Percentiles rank a stretch among this genome's conserved stretches.
phyloP scores from a whole-genome alignment of 192 early-diverging fungal genomes.

The Coemansia sp. region DNA sequence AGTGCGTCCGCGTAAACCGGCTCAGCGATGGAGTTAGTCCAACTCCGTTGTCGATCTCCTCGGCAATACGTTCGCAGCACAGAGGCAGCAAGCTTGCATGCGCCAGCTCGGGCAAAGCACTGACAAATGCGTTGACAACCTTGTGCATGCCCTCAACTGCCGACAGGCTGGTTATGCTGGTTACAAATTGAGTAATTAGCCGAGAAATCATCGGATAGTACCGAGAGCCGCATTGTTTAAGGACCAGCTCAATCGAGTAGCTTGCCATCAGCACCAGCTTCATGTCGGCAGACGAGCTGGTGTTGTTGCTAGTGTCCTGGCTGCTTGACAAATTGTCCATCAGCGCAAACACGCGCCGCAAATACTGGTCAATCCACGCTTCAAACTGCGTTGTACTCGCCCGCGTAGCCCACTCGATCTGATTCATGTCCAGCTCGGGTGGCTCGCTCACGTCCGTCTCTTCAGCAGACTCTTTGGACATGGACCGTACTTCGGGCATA shows the following conservation, averaged over 20 bases:
- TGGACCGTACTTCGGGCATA: constrained; percentile 27
- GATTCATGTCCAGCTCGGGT: constrained; percentile 57
- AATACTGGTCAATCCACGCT: constrained; percentile 80
- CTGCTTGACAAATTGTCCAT: constrained; percentile 56
- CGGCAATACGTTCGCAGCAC: constrained; percentile 42
- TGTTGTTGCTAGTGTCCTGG: constrained; percentile 25
- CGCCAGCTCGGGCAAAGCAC: constrained; percentile 42
- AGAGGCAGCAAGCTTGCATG: constrained; percentile 29
- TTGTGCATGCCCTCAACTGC: constrained; percentile 38
- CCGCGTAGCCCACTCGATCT: constrained; percentile 68
- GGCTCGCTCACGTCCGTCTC: constrained; percentile 37
- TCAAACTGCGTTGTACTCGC: constrained; percentile 82
- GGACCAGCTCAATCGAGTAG: constrained; percentile 35
- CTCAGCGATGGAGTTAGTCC: constrained; percentile 41
- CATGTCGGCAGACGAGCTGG: constrained; percentile 17
- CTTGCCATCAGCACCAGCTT: constrained; percentile 26
- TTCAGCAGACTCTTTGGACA: constrained; percentile 47
- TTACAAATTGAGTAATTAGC: constrained; percentile 43
- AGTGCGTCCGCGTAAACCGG: constrained; percentile 32
- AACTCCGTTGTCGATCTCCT: constrained; percentile 48
- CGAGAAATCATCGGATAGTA: constrained; percentile 52
- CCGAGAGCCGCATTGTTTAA: constrained; percentile 46
- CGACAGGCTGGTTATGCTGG: constrained; percentile 46
- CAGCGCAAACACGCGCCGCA: constrained; percentile 74
- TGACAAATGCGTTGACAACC: constrained; percentile 34